Conservation (phyloP, 768 basidiomycete genomes). For the Boletales sp. region DNA sequence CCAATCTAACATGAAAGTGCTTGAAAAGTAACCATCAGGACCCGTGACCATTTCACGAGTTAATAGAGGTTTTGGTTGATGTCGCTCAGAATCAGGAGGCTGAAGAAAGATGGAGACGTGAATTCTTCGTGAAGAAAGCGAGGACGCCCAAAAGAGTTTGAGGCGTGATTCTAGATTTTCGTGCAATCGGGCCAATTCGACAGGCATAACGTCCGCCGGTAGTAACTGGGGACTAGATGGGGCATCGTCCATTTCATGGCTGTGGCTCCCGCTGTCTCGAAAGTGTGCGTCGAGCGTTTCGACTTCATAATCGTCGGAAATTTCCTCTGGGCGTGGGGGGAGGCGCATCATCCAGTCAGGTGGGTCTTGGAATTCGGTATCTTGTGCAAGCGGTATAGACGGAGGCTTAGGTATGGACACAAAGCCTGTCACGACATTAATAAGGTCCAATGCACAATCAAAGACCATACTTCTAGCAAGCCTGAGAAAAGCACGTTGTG, state of each 20-base stretch:
- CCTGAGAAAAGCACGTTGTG: slow-evolving; percentile 72
- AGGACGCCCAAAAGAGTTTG: slow-evolving; percentile 77
- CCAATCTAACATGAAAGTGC: slow-evolving; percentile 63
- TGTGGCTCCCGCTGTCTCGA: slow-evolving; percentile 22
- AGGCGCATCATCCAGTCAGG: slow-evolving; percentile 31
- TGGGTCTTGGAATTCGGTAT: slow-evolving; percentile 31
- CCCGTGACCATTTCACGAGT: slow-evolving; percentile 52
- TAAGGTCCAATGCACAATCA: neutral
- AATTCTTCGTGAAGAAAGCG: slow-evolving; percentile 59
- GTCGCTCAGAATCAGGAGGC: slow-evolving; percentile 15
- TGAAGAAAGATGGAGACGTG: slow-evolving; percentile 57
- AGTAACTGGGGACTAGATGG: slow-evolving; percentile 13
- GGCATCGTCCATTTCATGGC: slow-evolving; percentile 19
- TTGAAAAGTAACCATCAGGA: slow-evolving; percentile 71
- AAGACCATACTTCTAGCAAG: slow-evolving; percentile 64
- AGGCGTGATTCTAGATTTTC: slow-evolving; percentile 75
- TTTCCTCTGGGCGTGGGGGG: slow-evolving; percentile 57
- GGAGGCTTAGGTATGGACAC: slow-evolving; percentile 66
- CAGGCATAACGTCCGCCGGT: slow-evolving; percentile 20
- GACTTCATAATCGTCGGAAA: slow-evolving; percentile 55
- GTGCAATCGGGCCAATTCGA: slow-evolving; percentile 54
- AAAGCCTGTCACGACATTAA: slow-evolving; percentile 47
- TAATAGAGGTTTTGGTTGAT: slow-evolving; percentile 44
- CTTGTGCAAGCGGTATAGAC: slow-evolving; percentile 16
- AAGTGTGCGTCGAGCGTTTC: slow-evolving; percentile 55